Base-by-base conservation (phyloP, 2,329 filamentous ascomycete species). In the Colletotrichum musicola region DNA sequence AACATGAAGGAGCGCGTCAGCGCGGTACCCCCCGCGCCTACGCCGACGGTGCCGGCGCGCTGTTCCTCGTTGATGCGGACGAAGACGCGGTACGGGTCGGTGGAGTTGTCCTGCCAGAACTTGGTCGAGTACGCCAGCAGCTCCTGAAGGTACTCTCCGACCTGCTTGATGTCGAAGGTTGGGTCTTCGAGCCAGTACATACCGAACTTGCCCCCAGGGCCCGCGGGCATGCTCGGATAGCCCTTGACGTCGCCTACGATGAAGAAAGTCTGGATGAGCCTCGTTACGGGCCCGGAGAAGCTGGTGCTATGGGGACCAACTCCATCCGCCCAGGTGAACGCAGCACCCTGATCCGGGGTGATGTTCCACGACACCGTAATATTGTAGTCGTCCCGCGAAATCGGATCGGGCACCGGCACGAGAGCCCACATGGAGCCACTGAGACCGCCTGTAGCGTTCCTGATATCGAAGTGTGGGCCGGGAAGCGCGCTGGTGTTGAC, bases 371-470 rank as follows among this genome's bases (percentile, higher is more conserved):
- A 49, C 4, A 60, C 44, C 6, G 57, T 50, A 13, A 60, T 51
- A 16, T 60, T 64, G 46, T 58, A 64, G 1, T 51, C n/a, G 18
- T 49, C 46, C 1, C 7, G 14, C 1, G 35, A 58, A 1, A 42
- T 5, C 13, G 62, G 62, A 1, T 53, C 18, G 5, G 62, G 54
- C 0, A 53, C 62, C 1, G 62, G 62, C 9, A 47, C 62, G 13
- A 64, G 1, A 16, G 62, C 62, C 62, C 55, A 64, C 62, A 64
- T 59, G 4, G 55, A 58, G 54, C 62, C 62, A 5, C 35, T 53
- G 13, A 64, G 22, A 10, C 62, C 54, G 4, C 47, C 47, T 16
- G 53, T 64, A 4, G 44, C 62, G 12, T 57, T 58, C 38, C 62
- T 59, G 1, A 64, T n/a, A 6, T 64, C 55, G 12, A 59, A 64